Evolutionary conservation across 345 rosid genomes (phyloP), one percentile per base, ranked within the genome.

Genomic region (Abelmoschus esculentus): DNA sequence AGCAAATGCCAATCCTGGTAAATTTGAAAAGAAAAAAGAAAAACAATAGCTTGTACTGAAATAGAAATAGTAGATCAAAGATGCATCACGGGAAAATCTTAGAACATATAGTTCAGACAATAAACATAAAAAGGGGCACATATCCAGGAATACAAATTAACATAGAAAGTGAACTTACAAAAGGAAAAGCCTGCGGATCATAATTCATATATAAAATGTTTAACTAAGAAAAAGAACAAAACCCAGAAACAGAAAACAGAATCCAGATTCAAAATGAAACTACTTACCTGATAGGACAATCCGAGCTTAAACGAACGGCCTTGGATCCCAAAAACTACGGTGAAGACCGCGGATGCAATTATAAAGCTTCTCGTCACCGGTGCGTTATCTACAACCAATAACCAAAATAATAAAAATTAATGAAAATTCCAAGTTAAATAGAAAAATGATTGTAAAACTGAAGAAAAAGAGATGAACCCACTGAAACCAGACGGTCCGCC

Each of bases 401-500:
- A 64, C 38, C 49, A 54, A 18, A 74, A 0, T 22, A 22, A 22
- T 22, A 22, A 22, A 22, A 22, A 22, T 1, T 15, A n/a, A 56
- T 36, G 19, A 75, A 59, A 19, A 5, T 2, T 3, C 38, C 1
- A 74, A 26, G 10, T 17, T 29, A 46, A 46, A 44, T 52, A 18
- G 11, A 4, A 8, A 40, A 40, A 40, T 7, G 3, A 40, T 14
- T 3, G 5, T 22, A 36, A 7, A 29, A 11, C 4, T 47, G 3
- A 66, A 46, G 28, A 40, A 40, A 15, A 66, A 52, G 70, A 63
- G 46, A 28, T 26, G 61, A 58, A 79, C 92, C 70, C 72, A 93
- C 98, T 84, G 84, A 93, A 93, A 69, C 98, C 98, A 40, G 98
- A 93, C 19, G 96, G 97, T 73, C 98, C 98, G 82, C 97, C 97